Evolutionary conservation across 805 yeast species (phyloP).

Genomic region (Saturnispora mendoncae): DNA sequence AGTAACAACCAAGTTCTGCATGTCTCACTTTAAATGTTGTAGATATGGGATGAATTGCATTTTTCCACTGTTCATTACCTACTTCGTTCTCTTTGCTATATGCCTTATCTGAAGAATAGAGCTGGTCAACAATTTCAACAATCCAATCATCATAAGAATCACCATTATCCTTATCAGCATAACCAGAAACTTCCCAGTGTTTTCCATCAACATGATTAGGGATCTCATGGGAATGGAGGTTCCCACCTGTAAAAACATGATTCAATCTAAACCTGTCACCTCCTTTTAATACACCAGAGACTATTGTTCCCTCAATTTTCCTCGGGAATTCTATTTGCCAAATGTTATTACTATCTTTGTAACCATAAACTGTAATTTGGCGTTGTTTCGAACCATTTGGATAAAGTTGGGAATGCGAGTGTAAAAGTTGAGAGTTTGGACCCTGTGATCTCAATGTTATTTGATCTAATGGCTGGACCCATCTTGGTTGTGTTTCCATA

Average conservation of each 20-base stretch:
- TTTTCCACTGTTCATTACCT: conserved; percentile 35
- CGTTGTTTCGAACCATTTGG: conserved; percentile 94
- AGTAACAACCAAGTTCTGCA: conserved; percentile 64
- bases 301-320: conserved; percentile 14
- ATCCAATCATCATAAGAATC: conserved; percentile 74
- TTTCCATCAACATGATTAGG: conserved; percentile 51
- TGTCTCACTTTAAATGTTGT: conserved; percentile 72
- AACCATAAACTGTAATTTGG: conserved; percentile 94
- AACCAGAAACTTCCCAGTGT: conserved; percentile 56
- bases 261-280: conserved; percentile 54
- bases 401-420: conserved; percentile 76
- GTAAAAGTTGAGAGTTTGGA: conserved; percentile 65
- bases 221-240: conserved; percentile 64
- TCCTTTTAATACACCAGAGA: conserved; percentile 34
- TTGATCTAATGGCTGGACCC: conserved; percentile 52
- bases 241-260: conserved; percentile 54
- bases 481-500: conserved; percentile 58
- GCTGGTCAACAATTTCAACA: conserved; percentile 57
- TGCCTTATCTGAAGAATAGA: conserved; percentile 24
- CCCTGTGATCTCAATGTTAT: conserved; percentile 66
- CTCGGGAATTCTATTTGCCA: conserved; percentile 44
- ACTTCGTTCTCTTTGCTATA: conserved; percentile 22
- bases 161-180: conserved; percentile 57
- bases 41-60: conserved; percentile 67
- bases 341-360: conserved; percentile 76